Evolutionary conservation across 1,284 basidiomycete species (phyloP).

Genomic region (Vanrija sp.): DNA sequence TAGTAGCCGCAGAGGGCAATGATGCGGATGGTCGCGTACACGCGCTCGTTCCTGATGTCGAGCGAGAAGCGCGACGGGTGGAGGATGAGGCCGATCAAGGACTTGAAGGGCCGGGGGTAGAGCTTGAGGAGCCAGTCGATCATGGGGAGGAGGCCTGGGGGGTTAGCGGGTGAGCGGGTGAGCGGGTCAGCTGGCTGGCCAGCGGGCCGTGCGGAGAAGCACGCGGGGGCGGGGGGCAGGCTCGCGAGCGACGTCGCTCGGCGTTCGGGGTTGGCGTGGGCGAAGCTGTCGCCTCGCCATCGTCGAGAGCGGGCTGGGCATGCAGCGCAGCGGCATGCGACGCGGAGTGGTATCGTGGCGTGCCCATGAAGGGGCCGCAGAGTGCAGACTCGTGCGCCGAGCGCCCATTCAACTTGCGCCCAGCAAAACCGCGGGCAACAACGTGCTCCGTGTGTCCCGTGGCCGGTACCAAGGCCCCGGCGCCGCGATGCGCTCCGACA

Average conservation of each 20-base stretch:
- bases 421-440: not conserved
- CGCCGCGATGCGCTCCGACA: not conserved
- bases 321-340: not conserved
- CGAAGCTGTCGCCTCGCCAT: not conserved
- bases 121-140: slow-evolving; percentile 35
- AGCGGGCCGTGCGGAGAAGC: too few relatives aligned
- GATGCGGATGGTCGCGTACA: slow-evolving; percentile 38
- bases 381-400: not conserved
- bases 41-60: slow-evolving; percentile 21
- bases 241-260: not conserved
- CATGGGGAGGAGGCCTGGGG: slow-evolving; percentile 38
- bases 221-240: not conserved
- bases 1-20: slow-evolving; percentile 41
- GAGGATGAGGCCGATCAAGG: slow-evolving; percentile 21
- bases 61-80: slow-evolving; percentile 13
- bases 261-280: not conserved
- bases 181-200: not conserved
- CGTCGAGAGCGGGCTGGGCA: too few relatives aligned
- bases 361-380: too few relatives aligned
- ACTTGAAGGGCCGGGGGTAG: slow-evolving; percentile 31
- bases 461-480: not conserved
- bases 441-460: not conserved
- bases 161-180: not conserved
- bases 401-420: not conserved
- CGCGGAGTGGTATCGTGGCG: not conserved